Percentiles rank a stretch among this genome's conserved stretches.
phyloP scores from a whole-genome alignment of 208 protist species.

The Acanthamoeba polyphaga region DNA sequence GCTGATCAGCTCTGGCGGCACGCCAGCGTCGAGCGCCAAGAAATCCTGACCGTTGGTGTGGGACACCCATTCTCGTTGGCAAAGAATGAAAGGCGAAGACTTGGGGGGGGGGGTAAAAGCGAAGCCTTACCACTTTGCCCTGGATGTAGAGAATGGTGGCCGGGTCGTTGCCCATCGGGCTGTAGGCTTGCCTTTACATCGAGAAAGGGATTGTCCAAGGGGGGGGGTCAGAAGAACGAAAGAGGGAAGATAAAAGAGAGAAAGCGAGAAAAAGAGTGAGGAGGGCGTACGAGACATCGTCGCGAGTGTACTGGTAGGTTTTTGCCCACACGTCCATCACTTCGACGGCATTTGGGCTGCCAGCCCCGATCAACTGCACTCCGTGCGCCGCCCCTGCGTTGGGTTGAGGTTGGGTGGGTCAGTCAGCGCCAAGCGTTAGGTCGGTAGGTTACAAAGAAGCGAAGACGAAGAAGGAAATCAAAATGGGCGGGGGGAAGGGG shows the following conservation, averaged over 20 bases:
- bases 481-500: too few species aligned
- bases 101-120: too few species aligned
- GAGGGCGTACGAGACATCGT: neutral
- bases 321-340: neutral
- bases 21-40: neutral
- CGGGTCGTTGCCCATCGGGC: neutral
- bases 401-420: neutral
- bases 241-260: neutral
- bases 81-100: too few species aligned
- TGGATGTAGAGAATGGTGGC: neutral
- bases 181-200: neutral
- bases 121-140: neutral
- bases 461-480: too few species aligned
- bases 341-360: neutral
- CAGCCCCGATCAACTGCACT: neutral
- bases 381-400: neutral
- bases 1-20: neutral
- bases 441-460: neutral
- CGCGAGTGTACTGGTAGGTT: constrained; percentile 1
- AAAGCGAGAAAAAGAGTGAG: neutral
- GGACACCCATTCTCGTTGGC: too few species aligned
- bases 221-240: too few species aligned
- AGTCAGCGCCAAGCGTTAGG: neutral
- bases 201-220: too few species aligned
- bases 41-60: neutral